Base-by-base conservation (phyloP, 2,329 filamentous ascomycete species). In the Stemphylium vesicarium region DNA sequence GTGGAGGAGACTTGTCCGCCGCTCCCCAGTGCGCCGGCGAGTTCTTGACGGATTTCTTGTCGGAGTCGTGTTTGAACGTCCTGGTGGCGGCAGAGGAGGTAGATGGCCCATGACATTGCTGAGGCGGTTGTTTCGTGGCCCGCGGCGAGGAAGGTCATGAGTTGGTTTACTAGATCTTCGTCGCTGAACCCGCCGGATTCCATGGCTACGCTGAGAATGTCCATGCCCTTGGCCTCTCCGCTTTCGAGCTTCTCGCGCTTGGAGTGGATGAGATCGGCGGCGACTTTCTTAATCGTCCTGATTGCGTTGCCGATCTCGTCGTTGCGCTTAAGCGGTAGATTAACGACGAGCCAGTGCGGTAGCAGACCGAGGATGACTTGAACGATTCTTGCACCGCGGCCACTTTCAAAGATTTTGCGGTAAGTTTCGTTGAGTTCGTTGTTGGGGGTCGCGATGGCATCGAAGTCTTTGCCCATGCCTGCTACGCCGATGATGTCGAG, bases 111-210 rank as follows among this genome's bases (percentile, higher is more conserved):
- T 31, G 79, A 80, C 53, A 85, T 72, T 15, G 82, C 78, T 12
- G 76, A 78, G 2, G 83, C 81, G 7, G 83, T 85, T 0, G 84
- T 86, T 72, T 85, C 83, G 59, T 86, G 80, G 37, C 79, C 81
- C 0, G 92, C 92, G 0, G 88, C 89, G 4, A 96, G 84, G 78
- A 96, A 95, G 0, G 91, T 96, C 90, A 96, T 95, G 71, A 95
- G 84, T 76, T 96, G 92, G 72, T 95, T 89, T 32, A 92, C 85
- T n/a, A 96, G 84, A 56, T 91, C 86, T 43, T 92, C 89, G 59
- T 95, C 90, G 11, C 78, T 84, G 75, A 96, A 95, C 5, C 81
- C 85, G 41, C 89, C 90, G 35, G 87, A 91, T 70, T 88, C 84
- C 42, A 96, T 79, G 13, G 92, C 92, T 0, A 94, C 89, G 1